Base-by-base conservation (phyloP, 176 grass and related monocot species). In the Triticum monococcum region DNA sequence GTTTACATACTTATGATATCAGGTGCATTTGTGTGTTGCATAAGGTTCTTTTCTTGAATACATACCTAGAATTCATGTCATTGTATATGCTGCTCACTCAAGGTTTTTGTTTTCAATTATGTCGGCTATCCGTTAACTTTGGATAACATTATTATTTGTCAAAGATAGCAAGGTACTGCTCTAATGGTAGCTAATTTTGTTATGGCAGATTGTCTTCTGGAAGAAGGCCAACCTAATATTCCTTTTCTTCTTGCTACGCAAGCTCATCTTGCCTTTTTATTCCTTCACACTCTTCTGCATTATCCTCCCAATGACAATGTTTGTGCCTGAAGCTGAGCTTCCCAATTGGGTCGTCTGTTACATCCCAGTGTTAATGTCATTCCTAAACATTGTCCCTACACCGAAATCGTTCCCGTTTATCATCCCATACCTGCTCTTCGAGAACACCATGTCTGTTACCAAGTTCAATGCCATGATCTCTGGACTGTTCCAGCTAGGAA, bases 401-500 rank as follows among this genome's bases (percentile, higher is more conserved):
- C 97, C 85, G 0, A 81, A 77, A 80, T 98, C 94, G 4, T 94
- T 98, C 80, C 97, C 97, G 0, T 98, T 98, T 68, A 91, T 96
- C 60, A 91, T 98, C 28, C 94, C 97, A 0, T 96, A 98, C 60
- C 87, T 98, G 38, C 92, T 98, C 11, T 98, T 98, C 2, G 94
- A 98, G 76, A 98, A 98, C 88, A 98, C 97, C 68, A 96, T 98
- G 97, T 98, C 97, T 0, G 94, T 98, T 4, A 98, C 97, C 35
- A 98, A 98, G 89, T 96, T 98, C 88, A 91, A 93, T 2, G 97
- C 97, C 67, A 98, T 98, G 92, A 89, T 98, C 56, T 98, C 94
- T 0, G 94, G 97, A 2, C 85, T 98, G 3, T 96, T 98, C 87
- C 94, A 96, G 82, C 93, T 98, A 1, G 90, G 92, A 5, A 89